Conservation (phyloP, 2,329 filamentous ascomycete genomes). For the Calonectria crousiana region DNA sequence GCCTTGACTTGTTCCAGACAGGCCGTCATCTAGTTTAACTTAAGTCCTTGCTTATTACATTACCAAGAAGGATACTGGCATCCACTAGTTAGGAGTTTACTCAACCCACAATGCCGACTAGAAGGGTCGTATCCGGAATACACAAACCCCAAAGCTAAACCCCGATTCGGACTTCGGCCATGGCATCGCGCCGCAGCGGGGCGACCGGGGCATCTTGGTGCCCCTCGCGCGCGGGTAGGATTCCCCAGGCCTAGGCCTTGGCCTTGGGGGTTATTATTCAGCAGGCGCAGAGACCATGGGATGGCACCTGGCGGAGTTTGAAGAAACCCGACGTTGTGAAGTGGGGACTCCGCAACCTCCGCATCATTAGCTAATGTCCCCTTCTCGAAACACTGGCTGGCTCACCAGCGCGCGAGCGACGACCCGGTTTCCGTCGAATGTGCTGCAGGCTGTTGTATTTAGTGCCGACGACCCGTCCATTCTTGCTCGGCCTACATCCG, state of each 20-base stretch:
- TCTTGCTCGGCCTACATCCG: not conserved
- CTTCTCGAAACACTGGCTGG: not conserved
- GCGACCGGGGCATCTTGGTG: not conserved
- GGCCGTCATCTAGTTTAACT: not conserved
- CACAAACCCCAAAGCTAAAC: not conserved
- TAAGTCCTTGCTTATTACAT: not conserved
- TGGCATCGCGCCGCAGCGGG: conserved; percentile 18
- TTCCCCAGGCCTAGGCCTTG: not conserved
- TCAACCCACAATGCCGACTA: not conserved
- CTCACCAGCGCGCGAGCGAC: not conserved
- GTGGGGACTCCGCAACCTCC: conserved; percentile 19
- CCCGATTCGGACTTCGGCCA: conserved; percentile 23
- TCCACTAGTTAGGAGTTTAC: not conserved
- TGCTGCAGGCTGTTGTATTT: not conserved
- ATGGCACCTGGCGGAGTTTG: conserved; percentile 15
- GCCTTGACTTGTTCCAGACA: not conserved
- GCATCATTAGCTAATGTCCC: not conserved
- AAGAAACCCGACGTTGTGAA: not conserved
- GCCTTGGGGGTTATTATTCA: conserved; percentile 21
- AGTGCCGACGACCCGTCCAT: not conserved
- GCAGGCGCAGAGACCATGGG: not conserved
- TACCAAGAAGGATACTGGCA: not conserved
- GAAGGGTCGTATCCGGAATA: not conserved
- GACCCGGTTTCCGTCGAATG: conserved; percentile 1
- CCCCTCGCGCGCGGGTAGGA: conserved; percentile 5